phyloP scores from a whole-genome alignment of 805 yeast genomes.

The Teunomyces gatunensis region DNA sequence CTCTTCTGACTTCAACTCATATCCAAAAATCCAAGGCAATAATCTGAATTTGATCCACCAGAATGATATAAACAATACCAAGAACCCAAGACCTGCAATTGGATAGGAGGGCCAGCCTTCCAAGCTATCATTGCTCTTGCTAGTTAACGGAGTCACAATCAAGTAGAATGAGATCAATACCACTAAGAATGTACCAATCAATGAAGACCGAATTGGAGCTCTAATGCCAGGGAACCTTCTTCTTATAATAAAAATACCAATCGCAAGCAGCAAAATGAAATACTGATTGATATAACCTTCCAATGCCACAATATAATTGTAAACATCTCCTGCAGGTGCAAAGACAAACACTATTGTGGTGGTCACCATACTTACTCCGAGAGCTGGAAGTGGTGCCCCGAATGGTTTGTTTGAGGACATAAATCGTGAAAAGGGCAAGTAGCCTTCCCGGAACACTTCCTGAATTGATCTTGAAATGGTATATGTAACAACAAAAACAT shows the following conservation, averaged over 20 bases:
- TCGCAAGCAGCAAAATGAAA: conserved; percentile 50
- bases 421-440: conserved; percentile 48
- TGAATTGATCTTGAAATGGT: conserved; percentile 61
- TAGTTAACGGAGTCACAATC: conserved; percentile 48
- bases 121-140: conserved; percentile 40
- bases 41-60: conserved; percentile 55
- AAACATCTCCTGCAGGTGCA: conserved; percentile 49
- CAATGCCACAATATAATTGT: conserved; percentile 49
- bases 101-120: conserved; percentile 51
- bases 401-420: conserved; percentile 57
- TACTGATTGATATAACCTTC: conserved; percentile 53
- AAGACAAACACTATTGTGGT: conserved; percentile 38
- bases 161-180: conserved; percentile 47
- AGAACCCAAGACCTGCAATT: conserved; percentile 39
- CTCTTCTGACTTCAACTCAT: conserved; percentile 43
- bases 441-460: conserved; percentile 64
- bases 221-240: conserved; percentile 44
- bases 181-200: conserved; percentile 47
- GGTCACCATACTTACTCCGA: conserved; percentile 42
- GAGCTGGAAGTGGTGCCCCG: conserved; percentile 55
- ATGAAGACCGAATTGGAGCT: conserved; percentile 53
- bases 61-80: conserved; percentile 45
- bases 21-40: conserved; percentile 46
- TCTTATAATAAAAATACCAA: conserved; percentile 58
- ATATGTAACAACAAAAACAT: conserved; percentile 59